Base-by-base conservation (phyloP, 345 rosid genomes). In the Brassica rapa region DNA sequence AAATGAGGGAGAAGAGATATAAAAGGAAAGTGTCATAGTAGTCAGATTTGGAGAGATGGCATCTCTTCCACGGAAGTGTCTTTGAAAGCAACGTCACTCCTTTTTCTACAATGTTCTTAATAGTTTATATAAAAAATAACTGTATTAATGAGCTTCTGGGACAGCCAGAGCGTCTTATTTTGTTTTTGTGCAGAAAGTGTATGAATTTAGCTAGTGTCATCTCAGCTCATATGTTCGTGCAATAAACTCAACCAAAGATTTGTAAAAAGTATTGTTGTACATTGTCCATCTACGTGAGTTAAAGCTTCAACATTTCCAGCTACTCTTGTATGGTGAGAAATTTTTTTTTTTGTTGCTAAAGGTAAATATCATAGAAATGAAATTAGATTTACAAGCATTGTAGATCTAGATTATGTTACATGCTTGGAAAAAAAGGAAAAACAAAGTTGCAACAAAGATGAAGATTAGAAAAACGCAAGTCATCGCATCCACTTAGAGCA, bases 11-110 rank as follows among this genome's bases (percentile, higher is more conserved):
- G 5, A 32, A 79, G 51, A 79, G n/a, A 79, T 79, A 79, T 73
- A 79, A 73, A 79, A 73, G 82, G 82, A 73, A 79, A 79, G 78
- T 73, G 78, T 73, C 74, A 79, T 61, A 72, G 74, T 74, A 67
- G 78, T 68, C 82, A 79, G 82, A 79, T 79, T 61, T 73, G 78
- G 70, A 49, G 78, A 62, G 82, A 79, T 73, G 78, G 82, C 78
- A 79, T 79, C 82, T 68, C 78, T 79, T 66, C 82, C 82, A 68
- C 69, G 57, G 64, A 79, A 49, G 65, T 73, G 82, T 46, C 78
- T 67, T 33, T 25, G 78, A 79, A 73, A 79, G 82, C 74, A 60
- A 79, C 82, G 70, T 73, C 70, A 79, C 78, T 79, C 78, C 25
- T 68, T 61, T 78, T 64, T 29, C 12, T 27, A 62, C 70, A 15